Conservation (phyloP, 2,329 filamentous ascomycete species). For the Aspergillus sp. region DNA sequence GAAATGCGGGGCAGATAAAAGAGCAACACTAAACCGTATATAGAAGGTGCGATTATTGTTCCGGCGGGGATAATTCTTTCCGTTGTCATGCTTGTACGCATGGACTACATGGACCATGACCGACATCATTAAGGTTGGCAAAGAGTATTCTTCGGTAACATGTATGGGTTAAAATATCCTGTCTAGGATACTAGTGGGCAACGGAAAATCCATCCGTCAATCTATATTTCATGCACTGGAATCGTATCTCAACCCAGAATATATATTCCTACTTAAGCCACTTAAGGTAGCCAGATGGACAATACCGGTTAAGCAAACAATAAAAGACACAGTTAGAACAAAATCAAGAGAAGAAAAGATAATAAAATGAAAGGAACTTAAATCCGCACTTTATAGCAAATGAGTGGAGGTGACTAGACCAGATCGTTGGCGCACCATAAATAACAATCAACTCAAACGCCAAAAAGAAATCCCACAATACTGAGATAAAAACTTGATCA, state of each 20-base stretch:
- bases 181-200: background rate
- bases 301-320: slow-evolving; percentile 10
- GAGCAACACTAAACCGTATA: slow-evolving; percentile 4
- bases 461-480: slow-evolving; percentile 21
- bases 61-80: background rate
- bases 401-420: slow-evolving; percentile 21
- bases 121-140: no score
- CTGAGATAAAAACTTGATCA: slow-evolving; percentile 9
- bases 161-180: no score
- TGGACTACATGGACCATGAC: no score
- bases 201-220: background rate
- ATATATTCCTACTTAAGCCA: slow-evolving; percentile 21
- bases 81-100: background rate
- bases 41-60: background rate
- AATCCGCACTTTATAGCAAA: slow-evolving; percentile 17
- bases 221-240: background rate
- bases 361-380: slow-evolving; percentile 11
- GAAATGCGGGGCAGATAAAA: slow-evolving; percentile 12
- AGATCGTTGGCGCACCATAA: slow-evolving; percentile 10
- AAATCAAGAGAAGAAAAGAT: slow-evolving; percentile 1
- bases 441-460: slow-evolving; percentile 15
- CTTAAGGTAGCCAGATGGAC: slow-evolving; percentile 2
- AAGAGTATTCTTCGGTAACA: no score
- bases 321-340: slow-evolving; percentile 7
- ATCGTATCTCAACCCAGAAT: slow-evolving; percentile 3